Evolutionary conservation across 108 stramenopile species (phyloP).

Genomic region (Discostella pseudostelligera): DNA sequence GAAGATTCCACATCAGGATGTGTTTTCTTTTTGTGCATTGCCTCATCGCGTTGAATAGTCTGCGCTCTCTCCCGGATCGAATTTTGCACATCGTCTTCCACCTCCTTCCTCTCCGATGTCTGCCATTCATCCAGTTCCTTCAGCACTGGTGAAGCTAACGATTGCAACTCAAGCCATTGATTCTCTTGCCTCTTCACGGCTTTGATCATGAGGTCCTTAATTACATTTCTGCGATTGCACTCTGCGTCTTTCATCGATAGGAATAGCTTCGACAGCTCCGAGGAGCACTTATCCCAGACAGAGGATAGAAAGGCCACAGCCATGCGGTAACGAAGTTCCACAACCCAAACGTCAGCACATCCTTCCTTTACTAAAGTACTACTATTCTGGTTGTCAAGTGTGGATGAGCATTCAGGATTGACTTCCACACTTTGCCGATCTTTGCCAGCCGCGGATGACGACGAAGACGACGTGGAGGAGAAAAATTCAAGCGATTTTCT

Average conservation of each 20-base stretch:
- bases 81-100: constrained; percentile 64
- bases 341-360: constrained; percentile 69
- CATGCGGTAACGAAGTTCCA: constrained; percentile 81
- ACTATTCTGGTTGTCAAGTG: too few species aligned
- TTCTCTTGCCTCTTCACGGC: constrained; percentile 68
- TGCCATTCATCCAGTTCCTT: constrained; percentile 60
- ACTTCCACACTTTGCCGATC: too few species aligned
- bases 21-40: constrained; percentile 53
- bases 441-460: constrained; percentile 21
- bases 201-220: constrained; percentile 67
- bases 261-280: constrained; percentile 64
- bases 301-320: constrained; percentile 67
- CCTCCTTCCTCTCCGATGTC: constrained; percentile 52
- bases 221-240: constrained; percentile 55
- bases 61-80: constrained; percentile 59
- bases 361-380: too few species aligned
- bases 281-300: constrained; percentile 73
- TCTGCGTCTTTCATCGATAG: constrained; percentile 64
- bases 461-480: too few species aligned
- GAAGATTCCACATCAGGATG: constrained; percentile 29
- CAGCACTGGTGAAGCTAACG: constrained; percentile 52
- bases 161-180: constrained; percentile 61
- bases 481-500: constrained; percentile 39
- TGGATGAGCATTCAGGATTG: too few species aligned
- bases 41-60: constrained; percentile 53